These are phyloP conservation scores for Fonsecaea pugnacius DNA, from an alignment of 2,329 filamentous ascomycete species.

Conservation along the genomic window DNA sequence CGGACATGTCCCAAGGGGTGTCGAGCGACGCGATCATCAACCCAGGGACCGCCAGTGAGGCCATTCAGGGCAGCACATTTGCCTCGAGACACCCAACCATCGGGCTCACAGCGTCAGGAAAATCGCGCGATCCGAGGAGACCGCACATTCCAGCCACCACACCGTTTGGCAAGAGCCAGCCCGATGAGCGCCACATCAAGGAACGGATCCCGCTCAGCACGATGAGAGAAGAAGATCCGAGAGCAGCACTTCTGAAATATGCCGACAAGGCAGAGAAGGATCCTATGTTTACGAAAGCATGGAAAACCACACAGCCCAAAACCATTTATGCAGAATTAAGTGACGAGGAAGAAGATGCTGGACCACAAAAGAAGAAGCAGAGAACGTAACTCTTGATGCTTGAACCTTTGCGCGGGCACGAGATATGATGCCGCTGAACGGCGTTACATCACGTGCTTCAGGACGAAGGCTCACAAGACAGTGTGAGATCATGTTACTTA, in stretches of 20 bases:
- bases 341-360: conserved; percentile 76
- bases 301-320: conserved; percentile 87
- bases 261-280: conserved; percentile 91
- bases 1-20: conserved; percentile 72
- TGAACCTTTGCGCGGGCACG: too few relatives aligned
- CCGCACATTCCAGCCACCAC: conserved; percentile 85
- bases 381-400: conserved; percentile 39
- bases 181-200: conserved; percentile 85
- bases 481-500: not conserved
- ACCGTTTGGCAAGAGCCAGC: conserved; percentile 86
- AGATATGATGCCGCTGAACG: too few relatives aligned
- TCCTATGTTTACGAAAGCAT: conserved; percentile 91
- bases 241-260: conserved; percentile 93
- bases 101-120: conserved; percentile 77
- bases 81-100: conserved; percentile 68
- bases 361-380: conserved; percentile 66
- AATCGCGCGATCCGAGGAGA: conserved; percentile 75
- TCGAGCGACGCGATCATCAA: conserved; percentile 81
- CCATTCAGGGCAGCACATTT: conserved; percentile 57
- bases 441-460: too few relatives aligned
- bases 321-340: conserved; percentile 89
- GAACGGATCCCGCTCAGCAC: conserved; percentile 85
- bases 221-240: conserved; percentile 95
- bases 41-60: conserved; percentile 45
- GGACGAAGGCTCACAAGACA: too few relatives aligned